Base-by-base conservation (phyloP, 306 rosid species). In the Nissolia schottii region DNA sequence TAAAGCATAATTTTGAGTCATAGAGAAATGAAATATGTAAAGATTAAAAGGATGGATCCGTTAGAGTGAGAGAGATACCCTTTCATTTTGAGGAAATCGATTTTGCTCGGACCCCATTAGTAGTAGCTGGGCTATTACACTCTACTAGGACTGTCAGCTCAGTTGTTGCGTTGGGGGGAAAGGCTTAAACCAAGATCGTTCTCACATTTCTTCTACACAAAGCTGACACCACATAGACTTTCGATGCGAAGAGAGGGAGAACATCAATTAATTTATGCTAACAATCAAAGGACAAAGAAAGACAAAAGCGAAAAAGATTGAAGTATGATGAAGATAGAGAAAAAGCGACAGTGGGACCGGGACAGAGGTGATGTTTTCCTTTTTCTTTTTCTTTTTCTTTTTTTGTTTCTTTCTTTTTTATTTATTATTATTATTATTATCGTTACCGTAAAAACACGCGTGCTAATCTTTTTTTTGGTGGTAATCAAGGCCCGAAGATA, bases 71-170 rank as follows among this genome's bases (percentile, higher is more conserved):
- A 54, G 72, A 37, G 51, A 55, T 90, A 90, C 96, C 89, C 97
- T 84, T 86, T 90, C 98, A 31, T 80, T 93, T 48, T 86, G 93
- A 74, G 97, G 96, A 83, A 88, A 85, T 80, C 96, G 84, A 74
- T 88, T 88, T 79, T 93, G 98, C 84, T 93, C 96, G 41, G 98
- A 90, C 54, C 97, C 97, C 98, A 93, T 93, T 51, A 55, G 70
- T 16, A 18, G 53, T 27, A 59, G 49, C 75, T 67, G 64, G 22
- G 53, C 35, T 67, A 55, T 31, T 55, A 51, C 67, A 69, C 54
- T 67, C 54, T 9, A 48, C 54, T 54, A 34, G 70, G 9, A 68
- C 75, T 69, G 84, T 61, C 43, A 48, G 74, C 29, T 45, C 51
- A 45, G 51, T 62, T 35, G 61, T 45, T 67, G 74, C 32, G 75